Evolutionary conservation across 176 grass and related monocot species (phyloP).

Genomic region (Cenchrus fungigraminus): DNA sequence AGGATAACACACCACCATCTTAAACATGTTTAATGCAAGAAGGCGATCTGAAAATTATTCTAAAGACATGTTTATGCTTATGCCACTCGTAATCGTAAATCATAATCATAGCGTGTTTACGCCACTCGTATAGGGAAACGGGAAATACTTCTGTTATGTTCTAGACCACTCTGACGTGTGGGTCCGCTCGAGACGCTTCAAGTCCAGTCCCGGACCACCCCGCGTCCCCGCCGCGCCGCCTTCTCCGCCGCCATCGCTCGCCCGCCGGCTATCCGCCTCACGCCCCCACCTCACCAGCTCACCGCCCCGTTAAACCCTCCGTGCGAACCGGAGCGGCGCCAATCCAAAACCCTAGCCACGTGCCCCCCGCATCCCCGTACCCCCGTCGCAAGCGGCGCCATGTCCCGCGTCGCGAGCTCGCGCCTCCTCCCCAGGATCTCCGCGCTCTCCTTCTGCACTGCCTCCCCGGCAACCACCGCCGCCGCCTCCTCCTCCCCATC

Average conservation of each 20-base stretch:
- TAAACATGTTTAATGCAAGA: no score
- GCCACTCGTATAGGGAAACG: no score
- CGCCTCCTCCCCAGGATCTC: conserved; percentile 51
- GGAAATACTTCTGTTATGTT: no score
- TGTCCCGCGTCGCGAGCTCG: conserved; percentile 56
- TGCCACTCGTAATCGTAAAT: no score
- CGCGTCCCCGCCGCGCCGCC: not conserved
- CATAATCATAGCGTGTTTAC: no score
- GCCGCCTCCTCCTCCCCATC: conserved; percentile 35
- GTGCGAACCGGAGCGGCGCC: not conserved
- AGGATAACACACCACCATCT: no score
- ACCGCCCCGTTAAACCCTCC: conserved; percentile 36
- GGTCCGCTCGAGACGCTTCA: not conserved
- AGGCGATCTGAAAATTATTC: no score
- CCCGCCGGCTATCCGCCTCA: not conserved
- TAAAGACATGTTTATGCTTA: no score
- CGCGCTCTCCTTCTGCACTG: conserved; percentile 36
- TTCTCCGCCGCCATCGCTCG: not conserved
- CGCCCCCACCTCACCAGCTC: no score
- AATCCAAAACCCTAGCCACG: conserved; percentile 7
- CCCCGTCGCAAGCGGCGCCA: conserved; percentile 32
- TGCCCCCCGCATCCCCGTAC: not conserved
- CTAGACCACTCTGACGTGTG: not conserved
- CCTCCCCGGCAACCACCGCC: conserved; percentile 38
- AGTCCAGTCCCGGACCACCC: not conserved